Conservation (phyloP, 176 grass and related monocot genomes). For the Avena insularis region DNA sequence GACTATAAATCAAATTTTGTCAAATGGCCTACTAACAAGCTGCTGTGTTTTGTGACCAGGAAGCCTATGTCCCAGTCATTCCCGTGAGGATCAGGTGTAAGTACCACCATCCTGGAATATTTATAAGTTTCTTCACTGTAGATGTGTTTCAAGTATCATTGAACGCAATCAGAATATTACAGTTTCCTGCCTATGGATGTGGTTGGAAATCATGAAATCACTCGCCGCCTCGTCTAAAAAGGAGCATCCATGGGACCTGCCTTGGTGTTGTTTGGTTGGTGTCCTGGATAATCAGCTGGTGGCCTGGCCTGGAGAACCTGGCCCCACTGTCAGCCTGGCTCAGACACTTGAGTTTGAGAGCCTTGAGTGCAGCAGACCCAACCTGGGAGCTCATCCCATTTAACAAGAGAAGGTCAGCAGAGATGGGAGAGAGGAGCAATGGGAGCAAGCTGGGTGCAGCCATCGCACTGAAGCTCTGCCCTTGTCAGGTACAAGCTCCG, state of each 20-base stretch:
- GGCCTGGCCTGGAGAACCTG: not conserved
- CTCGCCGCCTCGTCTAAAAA: not conserved
- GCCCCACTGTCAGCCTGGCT: not conserved
- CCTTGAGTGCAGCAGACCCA: not conserved
- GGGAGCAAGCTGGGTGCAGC: not conserved
- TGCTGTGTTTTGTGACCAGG: constrained; percentile 1
- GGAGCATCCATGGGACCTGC: constrained; percentile 2
- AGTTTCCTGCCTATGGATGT: constrained; percentile 6
- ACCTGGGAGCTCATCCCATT: not conserved
- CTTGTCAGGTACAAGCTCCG: not conserved
- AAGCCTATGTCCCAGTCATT: not conserved
- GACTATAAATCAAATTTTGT: not conserved
- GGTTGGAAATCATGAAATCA: constrained; percentile 6
- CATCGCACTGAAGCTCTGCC: not conserved
- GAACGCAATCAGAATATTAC: not conserved
- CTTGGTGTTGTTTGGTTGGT: not conserved
- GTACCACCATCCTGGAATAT: not conserved
- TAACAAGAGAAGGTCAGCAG: not conserved
- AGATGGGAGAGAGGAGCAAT: constrained; percentile 1
- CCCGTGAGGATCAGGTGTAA: not conserved
- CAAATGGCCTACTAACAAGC: not conserved
- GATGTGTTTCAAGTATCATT: not conserved
- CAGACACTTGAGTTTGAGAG: not conserved
- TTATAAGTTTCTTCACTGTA: not conserved
- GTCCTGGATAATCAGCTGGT: not conserved